Percentiles rank a stretch among this genome's conserved stretches.
Evolutionary conservation across 2,329 filamentous ascomycete species (phyloP).

Genomic region (Westerdykella aurantiaca): DNA sequence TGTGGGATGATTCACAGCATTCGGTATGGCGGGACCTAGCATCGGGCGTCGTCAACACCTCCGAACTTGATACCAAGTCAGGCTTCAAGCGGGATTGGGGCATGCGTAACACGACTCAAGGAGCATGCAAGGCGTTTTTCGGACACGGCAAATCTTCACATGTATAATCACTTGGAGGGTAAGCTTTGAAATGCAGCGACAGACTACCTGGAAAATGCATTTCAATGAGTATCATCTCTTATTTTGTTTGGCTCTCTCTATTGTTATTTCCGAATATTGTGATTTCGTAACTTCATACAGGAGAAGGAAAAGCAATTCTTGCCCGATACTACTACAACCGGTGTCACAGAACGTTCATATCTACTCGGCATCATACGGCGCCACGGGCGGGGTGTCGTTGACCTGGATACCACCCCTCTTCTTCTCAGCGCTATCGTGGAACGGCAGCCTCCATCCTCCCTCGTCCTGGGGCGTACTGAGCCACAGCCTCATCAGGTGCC

Average conservation of each 20-base stretch:
- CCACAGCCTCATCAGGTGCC: slow-evolving; percentile 82
- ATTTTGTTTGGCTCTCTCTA: too few species aligned
- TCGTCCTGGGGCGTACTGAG: slow-evolving; percentile 73
- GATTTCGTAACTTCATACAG: too few species aligned
- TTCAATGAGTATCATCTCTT: too few species aligned
- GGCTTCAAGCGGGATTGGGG: background rate
- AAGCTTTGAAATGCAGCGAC: too few species aligned
- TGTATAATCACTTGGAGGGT: background rate
- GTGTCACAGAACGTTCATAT: too few species aligned
- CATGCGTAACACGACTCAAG: background rate
- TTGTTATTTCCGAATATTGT: too few species aligned
- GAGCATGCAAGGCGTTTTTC: background rate
- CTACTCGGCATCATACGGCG: slow-evolving; percentile 72
- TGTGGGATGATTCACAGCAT: background rate
- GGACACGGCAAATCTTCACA: background rate
- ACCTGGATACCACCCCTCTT: slow-evolving; percentile 89
- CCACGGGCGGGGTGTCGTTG: slow-evolving; percentile 68
- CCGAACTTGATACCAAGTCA: background rate
- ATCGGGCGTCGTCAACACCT: background rate
- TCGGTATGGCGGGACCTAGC: background rate
- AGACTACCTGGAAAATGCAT: too few species aligned
- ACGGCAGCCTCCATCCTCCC: slow-evolving; percentile 80
- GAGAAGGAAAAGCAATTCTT: too few species aligned
- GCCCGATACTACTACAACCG: too few species aligned
- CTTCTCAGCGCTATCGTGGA: slow-evolving; percentile 73